A percentile compares a stretch with the other conserved stretches of the same genome.
phyloP scores from a whole-genome alignment of 331 rosid genomes.

The Spiraea crenata region DNA sequence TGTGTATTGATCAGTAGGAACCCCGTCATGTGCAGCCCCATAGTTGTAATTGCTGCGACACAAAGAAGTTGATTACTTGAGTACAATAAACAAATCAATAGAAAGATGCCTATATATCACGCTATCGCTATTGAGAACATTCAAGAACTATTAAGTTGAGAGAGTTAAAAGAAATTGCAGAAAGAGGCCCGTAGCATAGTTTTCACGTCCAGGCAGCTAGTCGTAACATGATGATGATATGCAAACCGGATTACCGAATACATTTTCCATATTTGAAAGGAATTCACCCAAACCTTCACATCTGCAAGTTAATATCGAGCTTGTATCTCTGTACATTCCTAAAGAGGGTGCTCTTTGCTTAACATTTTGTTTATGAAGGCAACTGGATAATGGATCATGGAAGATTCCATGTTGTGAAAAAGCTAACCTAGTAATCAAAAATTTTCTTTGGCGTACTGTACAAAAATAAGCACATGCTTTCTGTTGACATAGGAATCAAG shows the following conservation, averaged over 20 bases:
- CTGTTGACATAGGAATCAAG: neutral
- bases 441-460: neutral
- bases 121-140: too few species aligned
- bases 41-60: constrained; percentile 2
- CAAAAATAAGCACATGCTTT: neutral
- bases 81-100: neutral
- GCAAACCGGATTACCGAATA: neutral
- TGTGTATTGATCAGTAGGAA: constrained; percentile 10
- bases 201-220: neutral
- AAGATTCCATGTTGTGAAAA: neutral
- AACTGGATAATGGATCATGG: neutral
- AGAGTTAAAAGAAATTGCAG: neutral
- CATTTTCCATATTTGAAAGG: neutral
- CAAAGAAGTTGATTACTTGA: neutral
- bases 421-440: neutral
- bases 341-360: neutral
- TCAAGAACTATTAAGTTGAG: neutral
- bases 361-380: neutral
- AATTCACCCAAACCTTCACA: constrained; percentile 7
- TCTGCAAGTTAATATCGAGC: neutral
- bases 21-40: constrained; percentile 2
- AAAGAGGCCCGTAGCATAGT: neutral
- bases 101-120: neutral
- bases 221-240: constrained; percentile 12
- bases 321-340: neutral